A percentile compares a stretch with the other conserved stretches of the same genome.
Conservation (phyloP, 2,329 filamentous ascomycete genomes). For the Lasiodiplodia citricola region DNA sequence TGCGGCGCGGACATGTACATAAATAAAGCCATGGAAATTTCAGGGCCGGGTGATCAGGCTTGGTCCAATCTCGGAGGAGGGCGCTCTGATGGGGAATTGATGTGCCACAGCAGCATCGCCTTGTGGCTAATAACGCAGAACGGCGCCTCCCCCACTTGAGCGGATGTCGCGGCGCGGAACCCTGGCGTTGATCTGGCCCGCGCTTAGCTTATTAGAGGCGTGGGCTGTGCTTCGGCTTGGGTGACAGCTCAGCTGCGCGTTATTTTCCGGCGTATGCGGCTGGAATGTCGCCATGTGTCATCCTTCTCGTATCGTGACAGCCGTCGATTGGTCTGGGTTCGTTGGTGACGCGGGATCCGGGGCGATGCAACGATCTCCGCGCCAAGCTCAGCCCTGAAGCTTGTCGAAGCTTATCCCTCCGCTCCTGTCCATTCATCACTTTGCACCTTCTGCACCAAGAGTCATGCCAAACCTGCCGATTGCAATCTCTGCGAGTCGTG, state of each 20-base stretch:
- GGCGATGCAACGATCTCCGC: background rate
- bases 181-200: slow-evolving; percentile 12
- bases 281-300: background rate
- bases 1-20: background rate
- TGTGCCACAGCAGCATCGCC: background rate
- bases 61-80: background rate
- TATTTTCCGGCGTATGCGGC: background rate
- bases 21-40: slow-evolving; percentile 7
- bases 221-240: background rate
- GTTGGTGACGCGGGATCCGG: background rate
- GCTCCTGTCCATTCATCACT: background rate
- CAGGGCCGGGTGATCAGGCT: background rate
- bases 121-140: background rate
- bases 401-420: slow-evolving; percentile 15
- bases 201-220: background rate
- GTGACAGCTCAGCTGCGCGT: background rate
- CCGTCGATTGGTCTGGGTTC: background rate
- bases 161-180: slow-evolving; percentile 18
- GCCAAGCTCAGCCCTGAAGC: slow-evolving; percentile 17
- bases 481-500: no score
- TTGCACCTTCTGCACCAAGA: no score
- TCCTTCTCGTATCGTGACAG: background rate
- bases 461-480: no score
- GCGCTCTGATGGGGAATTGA: background rate
- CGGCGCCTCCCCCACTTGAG: background rate